Evolutionary conservation across 768 basidiomycete species (phyloP), one percentile per base, ranked within the genome.

Genomic region (Neoboletus subvelutipes): DNA sequence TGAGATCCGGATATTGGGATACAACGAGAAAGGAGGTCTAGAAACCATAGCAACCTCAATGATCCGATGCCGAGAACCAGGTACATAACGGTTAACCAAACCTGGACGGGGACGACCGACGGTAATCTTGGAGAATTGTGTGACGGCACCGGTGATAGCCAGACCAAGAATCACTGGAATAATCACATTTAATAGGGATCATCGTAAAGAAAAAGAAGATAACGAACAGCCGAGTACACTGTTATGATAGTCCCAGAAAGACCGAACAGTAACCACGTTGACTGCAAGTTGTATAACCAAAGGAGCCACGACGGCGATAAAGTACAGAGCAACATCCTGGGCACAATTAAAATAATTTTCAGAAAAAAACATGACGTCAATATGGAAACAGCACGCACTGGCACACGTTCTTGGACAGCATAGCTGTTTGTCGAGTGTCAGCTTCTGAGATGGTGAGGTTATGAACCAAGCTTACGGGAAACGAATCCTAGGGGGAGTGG

Each of bases 21-120:
- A 68, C 94, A 96, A 45, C 71, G 72, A 26, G 71, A 70, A 41
- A 72, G 62, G 12, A 72, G 66, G 33, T 72, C 71, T 72, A 51
- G 10, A 40, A 18, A 42, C 52, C 13, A 51, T 15, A 10, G 20
- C 13, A 47, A 20, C 33, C 8, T 61, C 28, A 50, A 45, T 46
- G 18, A 20, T 48, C 9, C 9, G 34, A 37, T 22, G 28, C 22
- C 17, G 5, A 34, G 11, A 17, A 31, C 17, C 28, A 34, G 5
- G 8, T 5, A n/a, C n/a, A n/a, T n/a, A 2, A 43, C 10, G 6
- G 31, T 18, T 1, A 36, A 18, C 66, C 56, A 59, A 45, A 86
- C 91, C 92, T 59, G 94, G 94, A 17, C 94, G 83, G 11, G 94
- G 94, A 15, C 94, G 84, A 24, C 94, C 94, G 43, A 95, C 94